Percentiles rank a stretch among this genome's conserved stretches.
phyloP scores from a whole-genome alignment of 371 early-diverging fungal species.

The Mucor circinelloides region DNA sequence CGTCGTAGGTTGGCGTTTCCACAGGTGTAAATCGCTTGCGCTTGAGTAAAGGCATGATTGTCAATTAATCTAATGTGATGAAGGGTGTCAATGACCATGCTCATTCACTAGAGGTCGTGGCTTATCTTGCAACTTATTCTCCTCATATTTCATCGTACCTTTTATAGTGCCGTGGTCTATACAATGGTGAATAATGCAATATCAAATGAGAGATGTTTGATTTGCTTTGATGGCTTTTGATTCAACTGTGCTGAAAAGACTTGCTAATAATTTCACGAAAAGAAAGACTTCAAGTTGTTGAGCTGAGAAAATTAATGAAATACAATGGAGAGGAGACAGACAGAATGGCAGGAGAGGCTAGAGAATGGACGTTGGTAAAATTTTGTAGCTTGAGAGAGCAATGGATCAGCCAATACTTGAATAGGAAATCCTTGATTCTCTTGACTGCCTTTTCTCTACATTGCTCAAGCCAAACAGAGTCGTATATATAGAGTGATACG shows the following conservation, averaged over 20 bases:
- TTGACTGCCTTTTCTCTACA: slow-evolving; percentile 1
- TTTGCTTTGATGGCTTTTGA: not conserved
- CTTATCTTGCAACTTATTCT: slow-evolving; percentile 5
- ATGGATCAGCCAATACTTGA: slow-evolving; percentile 2
- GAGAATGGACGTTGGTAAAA: slow-evolving; percentile 3
- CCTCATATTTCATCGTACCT: slow-evolving; percentile 14
- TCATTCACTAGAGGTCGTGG: not conserved
- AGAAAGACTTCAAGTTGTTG: not conserved
- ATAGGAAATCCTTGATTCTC: not conserved
- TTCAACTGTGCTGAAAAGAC: not conserved
- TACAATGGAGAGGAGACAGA: not conserved
- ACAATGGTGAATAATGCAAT: not conserved
- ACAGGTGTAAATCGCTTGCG: slow-evolving; percentile 53
- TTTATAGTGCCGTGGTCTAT: not conserved
- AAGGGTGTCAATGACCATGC: not conserved
- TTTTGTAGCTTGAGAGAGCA: slow-evolving; percentile 1
- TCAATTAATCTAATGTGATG: not conserved
- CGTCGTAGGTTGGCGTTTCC: slow-evolving; percentile 46
- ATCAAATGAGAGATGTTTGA: not conserved
- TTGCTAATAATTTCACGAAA: not conserved
- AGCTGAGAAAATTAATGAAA: not conserved
- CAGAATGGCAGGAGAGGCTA: not conserved
- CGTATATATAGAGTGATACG: not conserved
- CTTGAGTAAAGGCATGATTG: slow-evolving; percentile 60
- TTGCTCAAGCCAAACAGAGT: not conserved